Evolutionary conservation across 305 asterid species (phyloP).

Genomic region (Fraxinus sp.): DNA sequence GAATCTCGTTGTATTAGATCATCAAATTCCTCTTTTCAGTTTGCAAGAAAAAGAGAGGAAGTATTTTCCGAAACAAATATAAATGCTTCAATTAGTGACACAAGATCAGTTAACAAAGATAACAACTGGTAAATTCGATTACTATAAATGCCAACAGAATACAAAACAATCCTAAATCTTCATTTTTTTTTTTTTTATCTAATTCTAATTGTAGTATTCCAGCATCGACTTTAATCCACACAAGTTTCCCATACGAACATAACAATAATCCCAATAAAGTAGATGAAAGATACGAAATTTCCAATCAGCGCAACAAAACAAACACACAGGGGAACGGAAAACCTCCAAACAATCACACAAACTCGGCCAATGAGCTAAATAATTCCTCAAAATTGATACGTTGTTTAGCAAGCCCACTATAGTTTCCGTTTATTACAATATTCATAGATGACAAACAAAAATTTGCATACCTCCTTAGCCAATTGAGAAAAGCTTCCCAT

Average conservation of each 20-base stretch:
- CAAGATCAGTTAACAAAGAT: neutral
- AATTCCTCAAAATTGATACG: neutral
- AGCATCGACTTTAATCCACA: neutral
- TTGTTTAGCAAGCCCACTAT: neutral
- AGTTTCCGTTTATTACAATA: neutral
- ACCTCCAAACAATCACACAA: neutral
- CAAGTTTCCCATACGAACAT: neutral
- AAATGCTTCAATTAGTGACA: neutral
- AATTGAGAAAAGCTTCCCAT: constrained; percentile 97
- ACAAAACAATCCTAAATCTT: neutral
- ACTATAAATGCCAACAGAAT: neutral
- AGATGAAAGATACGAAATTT: neutral
- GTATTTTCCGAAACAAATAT: neutral
- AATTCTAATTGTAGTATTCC: neutral
- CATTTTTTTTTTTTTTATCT: neutral
- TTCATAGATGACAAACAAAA: constrained; percentile 6
- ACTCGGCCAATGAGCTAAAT: constrained; percentile 8
- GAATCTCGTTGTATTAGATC: neutral
- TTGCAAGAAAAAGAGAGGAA: neutral
- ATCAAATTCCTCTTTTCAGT: neutral
- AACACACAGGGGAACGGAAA: neutral
- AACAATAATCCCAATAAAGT: neutral
- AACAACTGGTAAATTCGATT: neutral
- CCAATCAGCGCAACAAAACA: neutral
- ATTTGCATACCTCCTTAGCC: constrained; percentile 71